These are phyloP conservation scores for Aspergillus ellipticus DNA, from an alignment of 495 filamentous ascomycete species.

Conservation along the genomic window DNA sequence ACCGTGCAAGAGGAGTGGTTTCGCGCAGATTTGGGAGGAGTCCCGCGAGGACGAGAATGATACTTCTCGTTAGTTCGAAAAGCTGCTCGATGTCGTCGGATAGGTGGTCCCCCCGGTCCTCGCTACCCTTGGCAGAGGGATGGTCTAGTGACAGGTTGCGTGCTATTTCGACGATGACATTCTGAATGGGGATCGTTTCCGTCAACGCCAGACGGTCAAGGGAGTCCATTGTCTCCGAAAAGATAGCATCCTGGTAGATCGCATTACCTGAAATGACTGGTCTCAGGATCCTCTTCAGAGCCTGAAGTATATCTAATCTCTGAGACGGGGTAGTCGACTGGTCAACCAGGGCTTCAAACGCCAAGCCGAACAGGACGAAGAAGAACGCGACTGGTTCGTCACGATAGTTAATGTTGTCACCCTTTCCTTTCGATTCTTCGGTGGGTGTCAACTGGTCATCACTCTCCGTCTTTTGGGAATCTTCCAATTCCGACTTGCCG, in stretches of 20 bases:
- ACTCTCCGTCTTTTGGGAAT: conserved; percentile 17
- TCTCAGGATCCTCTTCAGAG: conserved; percentile 89
- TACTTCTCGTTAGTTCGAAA: conserved; percentile 92
- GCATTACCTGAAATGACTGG: conserved; percentile 95
- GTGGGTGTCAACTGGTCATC: conserved; percentile 45
- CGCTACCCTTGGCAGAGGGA: conserved; percentile 74
- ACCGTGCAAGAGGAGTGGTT: conserved; percentile 63
- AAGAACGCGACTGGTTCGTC: conserved; percentile 99
- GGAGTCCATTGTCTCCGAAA: conserved; percentile 95
- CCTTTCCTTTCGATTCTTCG: conserved; percentile 47
- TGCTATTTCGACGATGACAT: conserved; percentile 88
- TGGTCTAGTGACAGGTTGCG: conserved; percentile 85
- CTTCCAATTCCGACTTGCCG: conserved; percentile 55
- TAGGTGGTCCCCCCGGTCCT: conserved; percentile 65
- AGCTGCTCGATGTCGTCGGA: conserved; percentile 97
- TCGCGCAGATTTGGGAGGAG: conserved; percentile 84
- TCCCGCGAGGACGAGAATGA: conserved; percentile 85
- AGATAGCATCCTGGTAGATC: conserved; percentile 92
- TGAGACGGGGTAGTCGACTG: conserved; percentile 73
- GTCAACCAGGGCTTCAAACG: conserved; percentile 89
- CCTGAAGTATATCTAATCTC: conserved; percentile 83
- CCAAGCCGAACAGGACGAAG: conserved; percentile 95
- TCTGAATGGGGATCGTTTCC: conserved; percentile 83
- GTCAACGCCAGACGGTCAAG: conserved; percentile 91
- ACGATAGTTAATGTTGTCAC: conserved; percentile 87